Percentiles rank a stretch among this genome's conserved stretches.
Conservation (phyloP, 208 protist species). For the Naegleria gruberi region DNA sequence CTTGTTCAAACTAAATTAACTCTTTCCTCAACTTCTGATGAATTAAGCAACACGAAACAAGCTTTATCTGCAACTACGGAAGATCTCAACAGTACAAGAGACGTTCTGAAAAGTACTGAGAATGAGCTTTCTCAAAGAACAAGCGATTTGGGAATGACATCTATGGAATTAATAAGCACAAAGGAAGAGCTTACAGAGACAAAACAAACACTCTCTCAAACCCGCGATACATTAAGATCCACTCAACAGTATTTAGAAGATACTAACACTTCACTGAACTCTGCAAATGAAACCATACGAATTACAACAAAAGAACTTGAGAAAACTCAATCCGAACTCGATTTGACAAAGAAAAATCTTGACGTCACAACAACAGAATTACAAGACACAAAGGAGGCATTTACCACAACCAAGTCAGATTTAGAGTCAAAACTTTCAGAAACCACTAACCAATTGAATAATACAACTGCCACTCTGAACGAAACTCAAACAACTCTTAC, state of each 20-base stretch:
- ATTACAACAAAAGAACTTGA: not conserved
- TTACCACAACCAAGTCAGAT: not conserved
- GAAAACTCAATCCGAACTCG: not conserved
- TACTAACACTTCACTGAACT: not conserved
- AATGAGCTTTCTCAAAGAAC: not conserved
- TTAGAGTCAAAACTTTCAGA: too few relatives aligned
- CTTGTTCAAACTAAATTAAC: not conserved
- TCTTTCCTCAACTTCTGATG: not conserved
- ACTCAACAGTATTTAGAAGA: too few relatives aligned
- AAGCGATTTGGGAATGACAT: not conserved
- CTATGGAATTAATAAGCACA: not conserved
- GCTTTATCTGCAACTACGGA: not conserved
- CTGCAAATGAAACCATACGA: not conserved
- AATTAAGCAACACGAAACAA: not conserved
- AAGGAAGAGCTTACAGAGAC: not conserved
- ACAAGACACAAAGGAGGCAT: not conserved
- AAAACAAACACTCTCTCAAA: not conserved
- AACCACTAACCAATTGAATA: too few relatives aligned
- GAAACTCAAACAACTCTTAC: too few relatives aligned
- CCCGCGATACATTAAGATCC: not conserved
- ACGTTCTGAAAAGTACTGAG: not conserved
- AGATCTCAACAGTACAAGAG: not conserved
- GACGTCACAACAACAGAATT: not conserved
- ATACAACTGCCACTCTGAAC: too few relatives aligned
- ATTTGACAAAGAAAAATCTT: not conserved